phyloP scores from a whole-genome alignment of 2,329 filamentous ascomycete species.

The Scedosporium minutisporum region DNA sequence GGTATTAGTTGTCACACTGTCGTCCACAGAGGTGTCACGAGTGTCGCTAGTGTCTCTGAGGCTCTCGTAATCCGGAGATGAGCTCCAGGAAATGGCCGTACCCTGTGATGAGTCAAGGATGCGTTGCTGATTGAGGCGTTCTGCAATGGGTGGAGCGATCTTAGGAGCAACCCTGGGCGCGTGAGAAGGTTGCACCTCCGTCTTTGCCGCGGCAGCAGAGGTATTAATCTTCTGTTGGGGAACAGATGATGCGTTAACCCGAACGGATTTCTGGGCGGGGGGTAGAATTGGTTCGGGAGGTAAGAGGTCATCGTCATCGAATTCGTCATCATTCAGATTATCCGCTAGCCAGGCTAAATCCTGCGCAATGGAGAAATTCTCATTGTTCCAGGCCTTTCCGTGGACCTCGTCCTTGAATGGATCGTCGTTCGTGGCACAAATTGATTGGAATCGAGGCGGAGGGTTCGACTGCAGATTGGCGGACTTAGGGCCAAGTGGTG shows the following conservation, averaged over 20 bases:
- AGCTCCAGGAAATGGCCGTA: slow-evolving; percentile 59
- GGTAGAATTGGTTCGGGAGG: neutral
- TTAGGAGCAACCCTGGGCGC: neutral
- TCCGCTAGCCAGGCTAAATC: slow-evolving; percentile 23
- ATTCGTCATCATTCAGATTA: slow-evolving; percentile 56
- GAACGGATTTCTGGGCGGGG: slow-evolving; percentile 1
- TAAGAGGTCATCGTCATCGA: slow-evolving; percentile 43
- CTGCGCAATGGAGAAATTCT: slow-evolving; percentile 24
- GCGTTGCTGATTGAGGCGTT: neutral
- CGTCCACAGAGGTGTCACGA: neutral
- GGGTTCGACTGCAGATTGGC: slow-evolving; percentile 18
- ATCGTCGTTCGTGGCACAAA: slow-evolving; percentile 1
- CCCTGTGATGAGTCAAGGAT: slow-evolving; percentile 13
- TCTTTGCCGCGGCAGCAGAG: neutral
- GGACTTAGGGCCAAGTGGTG: slow-evolving; percentile 11
- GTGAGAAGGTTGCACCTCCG: neutral
- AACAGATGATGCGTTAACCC: slow-evolving; percentile 17
- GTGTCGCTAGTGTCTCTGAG: slow-evolving; percentile 21
- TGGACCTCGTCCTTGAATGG: slow-evolving; percentile 21
- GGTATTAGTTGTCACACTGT: slow-evolving; percentile 13
- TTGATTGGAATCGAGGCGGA: slow-evolving; percentile 20
- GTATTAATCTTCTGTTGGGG: slow-evolving; percentile 13
- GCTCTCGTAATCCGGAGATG: slow-evolving; percentile 46
- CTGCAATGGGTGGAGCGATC: neutral
- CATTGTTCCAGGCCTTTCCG: slow-evolving; percentile 34